A percentile compares a stretch with the other conserved stretches of the same genome.
Conservation (phyloP, 176 grass and related monocot genomes). For the Hyparrhenia diplandra region DNA sequence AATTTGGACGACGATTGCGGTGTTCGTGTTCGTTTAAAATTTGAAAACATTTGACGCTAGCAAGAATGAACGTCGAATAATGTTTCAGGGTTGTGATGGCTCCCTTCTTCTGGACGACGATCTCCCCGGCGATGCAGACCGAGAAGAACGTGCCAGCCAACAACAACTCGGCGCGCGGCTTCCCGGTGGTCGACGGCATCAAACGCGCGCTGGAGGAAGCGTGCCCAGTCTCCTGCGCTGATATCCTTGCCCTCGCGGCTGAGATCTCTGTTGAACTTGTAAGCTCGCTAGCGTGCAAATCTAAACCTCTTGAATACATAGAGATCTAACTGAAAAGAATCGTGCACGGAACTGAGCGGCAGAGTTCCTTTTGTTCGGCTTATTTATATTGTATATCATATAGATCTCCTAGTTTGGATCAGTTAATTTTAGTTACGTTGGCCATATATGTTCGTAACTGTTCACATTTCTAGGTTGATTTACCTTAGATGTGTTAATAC, state of each 20-base stretch:
- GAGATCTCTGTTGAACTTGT: slow-evolving; percentile 17
- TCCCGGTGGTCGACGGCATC: slow-evolving; percentile 30
- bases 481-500: too few relatives aligned
- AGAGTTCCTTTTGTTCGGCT: too few relatives aligned
- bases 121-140: not conserved
- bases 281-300: too few relatives aligned
- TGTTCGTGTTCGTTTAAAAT: too few relatives aligned
- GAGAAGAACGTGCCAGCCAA: slow-evolving; percentile 27
- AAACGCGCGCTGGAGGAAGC: not conserved
- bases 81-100: slow-evolving; percentile 13
- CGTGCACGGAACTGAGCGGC: not conserved
- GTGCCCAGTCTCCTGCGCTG: slow-evolving; percentile 34
- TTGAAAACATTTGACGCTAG: too few relatives aligned
- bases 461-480: too few relatives aligned
- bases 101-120: slow-evolving; percentile 22
- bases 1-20: too few relatives aligned
- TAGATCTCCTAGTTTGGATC: too few relatives aligned
- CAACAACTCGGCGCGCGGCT: slow-evolving; percentile 21
- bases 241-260: slow-evolving; percentile 21
- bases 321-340: not conserved
- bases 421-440: too few relatives aligned
- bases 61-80: not conserved
- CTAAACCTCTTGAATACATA: too few relatives aligned
- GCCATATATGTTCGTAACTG: too few relatives aligned
- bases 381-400: too few relatives aligned